Conservation (phyloP, 75 land plant genomes). For the Cryptomeria japonica region DNA sequence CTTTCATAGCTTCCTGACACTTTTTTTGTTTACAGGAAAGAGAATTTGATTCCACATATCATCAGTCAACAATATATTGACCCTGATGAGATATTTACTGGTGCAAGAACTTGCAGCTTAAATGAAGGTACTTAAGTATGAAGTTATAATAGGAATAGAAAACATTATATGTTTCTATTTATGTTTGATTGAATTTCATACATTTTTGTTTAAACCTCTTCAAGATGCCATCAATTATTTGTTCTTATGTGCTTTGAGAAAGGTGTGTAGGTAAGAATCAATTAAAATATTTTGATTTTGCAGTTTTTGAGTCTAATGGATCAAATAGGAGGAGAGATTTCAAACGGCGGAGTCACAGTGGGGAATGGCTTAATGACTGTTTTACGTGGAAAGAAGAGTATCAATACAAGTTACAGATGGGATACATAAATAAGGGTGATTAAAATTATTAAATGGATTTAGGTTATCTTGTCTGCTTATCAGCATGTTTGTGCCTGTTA, state of each 20-base stretch:
- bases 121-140: conserved; percentile 36
- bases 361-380: conserved; percentile 42
- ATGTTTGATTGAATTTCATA: background rate
- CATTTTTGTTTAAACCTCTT: background rate
- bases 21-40: conserved; percentile 28
- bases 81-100: conserved; percentile 44
- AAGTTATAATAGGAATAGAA: background rate
- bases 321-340: conserved; percentile 33
- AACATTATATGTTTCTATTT: background rate
- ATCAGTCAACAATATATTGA: conserved; percentile 38
- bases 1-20: conserved; percentile 1
- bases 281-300: conserved; percentile 1
- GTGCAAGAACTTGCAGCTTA: conserved; percentile 46
- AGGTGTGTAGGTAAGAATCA: background rate
- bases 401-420: conserved; percentile 43
- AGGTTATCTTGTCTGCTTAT: background rate
- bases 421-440: conserved; percentile 20
- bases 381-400: conserved; percentile 45
- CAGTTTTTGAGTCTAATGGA: conserved; percentile 53
- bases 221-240: background rate
- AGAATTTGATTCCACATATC: conserved; percentile 33
- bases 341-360: conserved; percentile 37
- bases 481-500: background rate
- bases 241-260: background rate
- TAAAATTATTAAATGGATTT: background rate